Conservation (phyloP, 371 early-diverging fungal species). For the Chytridiales sp. region DNA sequence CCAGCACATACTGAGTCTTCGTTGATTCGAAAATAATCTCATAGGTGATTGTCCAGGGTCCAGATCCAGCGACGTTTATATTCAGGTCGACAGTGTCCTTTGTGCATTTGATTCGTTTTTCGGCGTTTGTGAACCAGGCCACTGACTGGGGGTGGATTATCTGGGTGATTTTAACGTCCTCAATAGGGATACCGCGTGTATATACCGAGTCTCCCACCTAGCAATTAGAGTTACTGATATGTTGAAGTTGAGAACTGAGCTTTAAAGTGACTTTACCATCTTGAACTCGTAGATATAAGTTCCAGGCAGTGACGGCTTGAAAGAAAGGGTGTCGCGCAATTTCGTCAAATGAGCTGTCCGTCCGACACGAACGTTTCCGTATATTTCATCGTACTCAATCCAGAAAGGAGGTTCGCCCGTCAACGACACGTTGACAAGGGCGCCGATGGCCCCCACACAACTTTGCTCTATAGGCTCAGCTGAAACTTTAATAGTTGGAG, state of each 20-base stretch:
- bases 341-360: conserved; percentile 18
- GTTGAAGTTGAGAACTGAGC: background rate
- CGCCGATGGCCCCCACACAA: conserved; percentile 52
- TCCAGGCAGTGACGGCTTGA: conserved; percentile 43
- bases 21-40: conserved; percentile 36
- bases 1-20: conserved; percentile 17
- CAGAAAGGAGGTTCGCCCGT: conserved; percentile 49
- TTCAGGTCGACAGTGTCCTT: conserved; percentile 33
- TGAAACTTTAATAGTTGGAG: conserved; percentile 38
- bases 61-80: conserved; percentile 33
- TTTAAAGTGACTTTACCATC: conserved; percentile 22
- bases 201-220: conserved; percentile 46
- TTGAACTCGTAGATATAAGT: conserved; percentile 42
- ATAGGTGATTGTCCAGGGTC: conserved; percentile 46
- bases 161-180: conserved; percentile 35
- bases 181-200: conserved; percentile 32
- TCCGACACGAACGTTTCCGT: conserved; percentile 4
- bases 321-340: conserved; percentile 25
- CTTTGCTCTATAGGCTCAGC: conserved; percentile 40
- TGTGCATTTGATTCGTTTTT: conserved; percentile 24
- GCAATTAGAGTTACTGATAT: background rate
- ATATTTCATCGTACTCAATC: conserved; percentile 38
- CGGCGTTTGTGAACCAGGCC: conserved; percentile 27
- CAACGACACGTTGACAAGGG: conserved; percentile 40
- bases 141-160: conserved; percentile 46